Base-by-base conservation (phyloP, 2,329 filamentous ascomycete species). In the Didymella sp. region DNA sequence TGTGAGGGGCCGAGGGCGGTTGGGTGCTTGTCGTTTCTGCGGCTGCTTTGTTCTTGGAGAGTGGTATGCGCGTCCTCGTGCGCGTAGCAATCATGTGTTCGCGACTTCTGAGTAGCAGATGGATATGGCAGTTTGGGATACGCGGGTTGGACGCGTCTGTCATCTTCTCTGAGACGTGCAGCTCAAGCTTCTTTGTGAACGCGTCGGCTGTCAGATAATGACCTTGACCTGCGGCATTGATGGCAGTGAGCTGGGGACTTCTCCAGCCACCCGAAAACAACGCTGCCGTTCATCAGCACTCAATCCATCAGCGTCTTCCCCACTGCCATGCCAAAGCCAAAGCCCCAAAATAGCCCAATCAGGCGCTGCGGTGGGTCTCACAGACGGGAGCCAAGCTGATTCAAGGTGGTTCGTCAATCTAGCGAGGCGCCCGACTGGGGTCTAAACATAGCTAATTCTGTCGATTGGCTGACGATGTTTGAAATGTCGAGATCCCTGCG, bases 271-370 rank as follows among this genome's bases (percentile, higher is more conserved):
- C 52, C 48, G 38, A 48, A 48, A 56, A 56, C 54, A 56, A 47
- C 42, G 28, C 30, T 56, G 42, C 42, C 42, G 35, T 30, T 24
- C 35, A 38, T 46, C 27, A 24, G 27, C 21, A 25, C 19, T 41
- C 30, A 6, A 30, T 5, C 25, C 52, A 45, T 50, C 52, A 56
- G 40, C 45, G 27, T 17, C 35, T 31, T 25, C 37, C 52, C 42
- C 48, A 21, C 45, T 27, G 21, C 24, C 28, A 48, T 37, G 27
- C 12, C 37, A 40, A 11, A 21, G 21, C 7, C 12, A 38, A 50
- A 45, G 31, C 55, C 55, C 45, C 45, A 58, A 57, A 58, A 58
- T 58, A 58, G 40, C 56, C 56, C 45, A 58, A 58, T 58, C 56
- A 58, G 56, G 44, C 56, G 56, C 56, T 58, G 50, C 9, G n/a